Conservation (phyloP, 2,329 filamentous ascomycete species). For the Penicillium sp. region DNA sequence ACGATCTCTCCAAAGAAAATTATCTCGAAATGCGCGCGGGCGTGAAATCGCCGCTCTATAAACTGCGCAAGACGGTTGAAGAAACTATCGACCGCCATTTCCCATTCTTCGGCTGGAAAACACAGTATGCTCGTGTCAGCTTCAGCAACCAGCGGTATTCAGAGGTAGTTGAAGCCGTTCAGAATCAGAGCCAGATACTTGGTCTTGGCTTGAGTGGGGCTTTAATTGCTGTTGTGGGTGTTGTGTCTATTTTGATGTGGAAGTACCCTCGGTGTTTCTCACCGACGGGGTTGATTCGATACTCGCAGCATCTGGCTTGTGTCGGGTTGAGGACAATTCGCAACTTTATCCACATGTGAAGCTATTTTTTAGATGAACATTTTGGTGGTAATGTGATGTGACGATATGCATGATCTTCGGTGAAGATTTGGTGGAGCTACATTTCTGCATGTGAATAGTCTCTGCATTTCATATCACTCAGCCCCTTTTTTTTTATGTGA, state of each 20-base stretch:
- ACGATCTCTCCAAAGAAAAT: slow-evolving; percentile 85
- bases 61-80: slow-evolving; percentile 79
- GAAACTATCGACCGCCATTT: slow-evolving; percentile 75
- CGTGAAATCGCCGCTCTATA: slow-evolving; percentile 74
- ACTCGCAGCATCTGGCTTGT: slow-evolving; percentile 15
- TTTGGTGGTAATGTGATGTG: not conserved
- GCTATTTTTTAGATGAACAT: not conserved
- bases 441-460: not conserved
- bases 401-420: not conserved
- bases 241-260: slow-evolving; percentile 33
- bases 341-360: not conserved
- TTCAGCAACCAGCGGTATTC: slow-evolving; percentile 93
- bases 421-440: not conserved
- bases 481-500: not conserved
- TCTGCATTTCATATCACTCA: not conserved
- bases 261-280: slow-evolving; percentile 27
- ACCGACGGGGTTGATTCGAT: slow-evolving; percentile 17
- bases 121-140: slow-evolving; percentile 87
- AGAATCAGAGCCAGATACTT: slow-evolving; percentile 65
- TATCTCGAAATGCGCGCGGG: slow-evolving; percentile 91
- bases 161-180: slow-evolving; percentile 69
- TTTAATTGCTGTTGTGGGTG: slow-evolving; percentile 30
- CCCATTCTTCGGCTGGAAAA: slow-evolving; percentile 80
- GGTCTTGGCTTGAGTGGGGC: slow-evolving; percentile 38
- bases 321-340: slow-evolving; percentile 16